Evolutionary conservation across 257 asterid species (phyloP), one percentile per base, ranked within the genome.

Genomic region (Solanum habrochaites): DNA sequence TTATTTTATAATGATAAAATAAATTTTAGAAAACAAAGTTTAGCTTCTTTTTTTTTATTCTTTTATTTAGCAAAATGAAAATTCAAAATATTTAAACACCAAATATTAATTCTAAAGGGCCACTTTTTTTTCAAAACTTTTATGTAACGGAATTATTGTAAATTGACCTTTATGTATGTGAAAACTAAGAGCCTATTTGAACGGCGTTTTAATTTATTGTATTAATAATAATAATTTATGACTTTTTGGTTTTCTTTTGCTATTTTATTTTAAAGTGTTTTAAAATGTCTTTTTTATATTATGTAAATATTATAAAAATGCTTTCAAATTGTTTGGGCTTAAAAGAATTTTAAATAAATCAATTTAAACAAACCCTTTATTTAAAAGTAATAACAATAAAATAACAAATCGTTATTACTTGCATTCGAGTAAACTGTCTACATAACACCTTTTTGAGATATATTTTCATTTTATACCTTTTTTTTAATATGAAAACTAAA

Each of bases 21-120:
- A 35, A 49, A 15, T 15, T 49, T 49, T 15, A 49, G 60, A 49
- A 49, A 52, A 16, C 12, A 10, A 58, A 58, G 66, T 58, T 7
- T 8, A 56, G 0, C 25, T 20, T 58, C 5, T 7, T 56, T 0
- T 56, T 64, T 1, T 4, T 9, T 9, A 4, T 3, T 60, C 1
- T 20, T 8, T 18, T 21, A 23, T 62, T 4, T 9, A 64, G 69
- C 13, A 60, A 11, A 64, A 20, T n/a, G 40, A 2, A 3, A 74
- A 39, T n/a, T 75, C 35, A 42, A 75, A 74, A 75, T 75, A 75
- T 75, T 42, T 14, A 14, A 75, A 42, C 8, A 60, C 31, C 31
- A 42, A 74, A 11, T 1, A 20, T 77, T 11, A 25, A 52, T 25
- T 77, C 25, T 62, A 8, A 13, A 15, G 62, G n/a, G 14, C 0